Evolutionary conservation across 2,329 filamentous ascomycete species (phyloP).

Genomic region (Talaromyces piceae): DNA sequence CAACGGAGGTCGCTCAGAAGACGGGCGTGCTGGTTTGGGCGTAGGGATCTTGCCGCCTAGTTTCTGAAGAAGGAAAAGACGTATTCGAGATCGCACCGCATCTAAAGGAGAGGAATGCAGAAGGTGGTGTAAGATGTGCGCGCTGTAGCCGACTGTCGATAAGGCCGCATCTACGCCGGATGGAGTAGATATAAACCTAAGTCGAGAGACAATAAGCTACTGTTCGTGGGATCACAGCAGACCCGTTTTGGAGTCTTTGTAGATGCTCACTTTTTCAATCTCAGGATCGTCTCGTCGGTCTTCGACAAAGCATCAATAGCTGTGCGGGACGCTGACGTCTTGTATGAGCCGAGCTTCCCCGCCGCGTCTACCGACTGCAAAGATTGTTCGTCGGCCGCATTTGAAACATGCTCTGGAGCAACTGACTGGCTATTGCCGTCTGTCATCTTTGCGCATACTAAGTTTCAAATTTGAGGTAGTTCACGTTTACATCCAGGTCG

Average conservation of each 20-base stretch:
- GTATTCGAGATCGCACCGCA: constrained; percentile 36
- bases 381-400: background rate
- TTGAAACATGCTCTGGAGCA: background rate
- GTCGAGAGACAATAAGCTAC: constrained; percentile 18
- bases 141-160: constrained; percentile 60
- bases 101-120: constrained; percentile 45
- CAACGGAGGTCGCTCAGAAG: constrained; percentile 39
- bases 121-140: constrained; percentile 56
- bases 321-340: constrained; percentile 14
- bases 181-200: constrained; percentile 60
- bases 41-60: constrained; percentile 5
- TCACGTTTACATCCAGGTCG: background rate
- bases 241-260: no score
- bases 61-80: constrained; percentile 32
- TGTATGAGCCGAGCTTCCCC: background rate
- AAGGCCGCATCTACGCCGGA: constrained; percentile 63
- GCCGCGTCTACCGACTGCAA: background rate
- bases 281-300: constrained; percentile 11
- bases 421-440: background rate
- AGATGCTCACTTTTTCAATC: constrained; percentile 15
- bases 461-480: background rate
- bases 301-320: constrained; percentile 3
- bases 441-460: background rate
- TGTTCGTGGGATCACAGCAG: no score
- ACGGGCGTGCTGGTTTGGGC: constrained; percentile 11